A percentile compares a stretch with the other conserved stretches of the same genome.
phyloP scores from a whole-genome alignment of 805 yeast genomes.

The Danielia reshetovae region DNA sequence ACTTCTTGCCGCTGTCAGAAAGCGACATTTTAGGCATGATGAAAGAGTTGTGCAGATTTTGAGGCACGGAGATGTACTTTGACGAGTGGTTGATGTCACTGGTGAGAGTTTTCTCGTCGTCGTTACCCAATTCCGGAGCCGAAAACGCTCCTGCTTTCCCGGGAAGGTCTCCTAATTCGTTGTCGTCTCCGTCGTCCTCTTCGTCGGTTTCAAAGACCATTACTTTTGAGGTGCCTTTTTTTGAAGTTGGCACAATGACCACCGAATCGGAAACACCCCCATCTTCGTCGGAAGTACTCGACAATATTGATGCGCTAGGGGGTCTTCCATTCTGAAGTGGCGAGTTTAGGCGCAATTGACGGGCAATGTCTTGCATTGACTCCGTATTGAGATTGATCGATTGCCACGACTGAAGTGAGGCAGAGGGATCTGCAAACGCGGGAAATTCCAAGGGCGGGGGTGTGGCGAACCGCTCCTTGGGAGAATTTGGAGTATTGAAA shows the following conservation, averaged over 20 bases:
- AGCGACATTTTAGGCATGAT: conserved; percentile 37
- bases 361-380: conserved; percentile 12
- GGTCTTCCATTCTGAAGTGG: conserved; percentile 13
- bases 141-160: not conserved
- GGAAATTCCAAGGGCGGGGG: conserved; percentile 4
- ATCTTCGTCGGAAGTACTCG: conserved; percentile 25
- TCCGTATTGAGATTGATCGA: conserved; percentile 19
- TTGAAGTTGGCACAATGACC: conserved; percentile 20
- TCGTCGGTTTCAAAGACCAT: conserved; percentile 43
- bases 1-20: conserved; percentile 14
- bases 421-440: conserved; percentile 7
- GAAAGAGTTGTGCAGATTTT: conserved; percentile 17
- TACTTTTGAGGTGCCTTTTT: conserved; percentile 15
- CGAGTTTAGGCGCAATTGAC: conserved; percentile 8
- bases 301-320: conserved; percentile 21
- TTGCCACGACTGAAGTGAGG: conserved; percentile 28
- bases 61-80: not conserved
- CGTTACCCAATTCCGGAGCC: conserved; percentile 1
- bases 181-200: conserved; percentile 25
- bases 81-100: not conserved
- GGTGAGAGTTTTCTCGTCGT: conserved; percentile 9
- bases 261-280: conserved; percentile 16
- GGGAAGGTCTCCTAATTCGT: not conserved
- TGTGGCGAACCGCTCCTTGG: conserved; percentile 1
- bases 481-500: conserved; percentile 6